Evolutionary conservation across 106 monocot species (phyloP).

Genomic region (Phalaenopsis equestris): DNA sequence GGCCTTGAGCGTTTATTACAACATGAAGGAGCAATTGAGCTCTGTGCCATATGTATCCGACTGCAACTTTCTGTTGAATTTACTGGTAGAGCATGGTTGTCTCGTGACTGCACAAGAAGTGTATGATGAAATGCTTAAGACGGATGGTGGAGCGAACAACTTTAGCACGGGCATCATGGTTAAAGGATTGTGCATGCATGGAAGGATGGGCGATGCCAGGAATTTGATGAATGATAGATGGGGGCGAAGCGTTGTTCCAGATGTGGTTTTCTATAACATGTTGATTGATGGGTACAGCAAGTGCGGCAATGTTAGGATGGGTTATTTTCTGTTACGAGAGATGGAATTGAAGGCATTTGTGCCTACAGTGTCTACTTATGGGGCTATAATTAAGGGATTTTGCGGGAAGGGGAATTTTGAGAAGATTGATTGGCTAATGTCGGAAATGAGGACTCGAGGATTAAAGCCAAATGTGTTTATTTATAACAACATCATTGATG

Average conservation of each 20-base stretch:
- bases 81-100: constrained; percentile 34
- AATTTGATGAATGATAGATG: constrained; percentile 60
- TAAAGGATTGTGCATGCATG: constrained; percentile 44
- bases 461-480: constrained; percentile 57
- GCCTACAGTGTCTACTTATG: constrained; percentile 67
- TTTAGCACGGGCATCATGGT: constrained; percentile 55
- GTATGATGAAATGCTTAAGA: constrained; percentile 78
- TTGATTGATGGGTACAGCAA: constrained; percentile 70
- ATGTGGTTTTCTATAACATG: constrained; percentile 72
- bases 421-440: constrained; percentile 32
- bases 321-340: constrained; percentile 39
- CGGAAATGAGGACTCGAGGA: constrained; percentile 58
- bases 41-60: constrained; percentile 26
- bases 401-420: constrained; percentile 41
- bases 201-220: constrained; percentile 56
- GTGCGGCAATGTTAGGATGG: constrained; percentile 35
- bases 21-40: constrained; percentile 8
- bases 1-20: constrained; percentile 26
- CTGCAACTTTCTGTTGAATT: constrained; percentile 39
- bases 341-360: constrained; percentile 80
- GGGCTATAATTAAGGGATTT: constrained; percentile 58
- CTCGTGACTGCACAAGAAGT: constrained; percentile 32
- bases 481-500: constrained; percentile 57
- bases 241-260: constrained; percentile 59
- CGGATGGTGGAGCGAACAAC: constrained; percentile 42